Conservation (phyloP, 805 yeast species). For the Sugiyamaella lignohabitans region DNA sequence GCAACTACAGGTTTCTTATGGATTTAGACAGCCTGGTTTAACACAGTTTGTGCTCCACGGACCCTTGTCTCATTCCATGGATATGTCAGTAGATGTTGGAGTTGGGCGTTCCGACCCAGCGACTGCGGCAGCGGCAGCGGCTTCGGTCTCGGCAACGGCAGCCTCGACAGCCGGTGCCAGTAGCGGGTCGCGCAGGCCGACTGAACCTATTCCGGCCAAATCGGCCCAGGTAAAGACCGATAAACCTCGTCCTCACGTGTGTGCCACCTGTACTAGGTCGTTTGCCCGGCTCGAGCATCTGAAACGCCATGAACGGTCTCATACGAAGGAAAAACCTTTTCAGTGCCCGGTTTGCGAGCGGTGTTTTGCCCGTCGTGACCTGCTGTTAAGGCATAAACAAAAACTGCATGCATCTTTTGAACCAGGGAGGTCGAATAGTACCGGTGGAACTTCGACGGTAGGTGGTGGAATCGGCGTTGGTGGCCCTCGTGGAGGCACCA, state of each 20-base stretch:
- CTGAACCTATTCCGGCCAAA: conserved; percentile 78
- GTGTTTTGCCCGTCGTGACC: conserved; percentile 78
- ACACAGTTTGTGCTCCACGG: too few relatives aligned
- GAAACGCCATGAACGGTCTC: conserved; percentile 88
- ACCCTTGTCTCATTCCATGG: not conserved
- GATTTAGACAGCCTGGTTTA: too few relatives aligned
- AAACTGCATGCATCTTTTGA: conserved; percentile 58
- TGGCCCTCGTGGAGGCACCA: not conserved
- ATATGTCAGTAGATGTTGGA: not conserved
- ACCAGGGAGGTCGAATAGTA: not conserved
- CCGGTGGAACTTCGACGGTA: not conserved
- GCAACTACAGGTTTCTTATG: too few relatives aligned
- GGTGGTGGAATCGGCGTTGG: conserved; percentile 1
- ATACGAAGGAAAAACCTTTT: conserved; percentile 93
- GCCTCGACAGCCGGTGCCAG: not conserved
- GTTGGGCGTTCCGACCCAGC: too few relatives aligned
- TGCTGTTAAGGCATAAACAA: conserved; percentile 83
- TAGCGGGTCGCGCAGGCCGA: conserved; percentile 16
- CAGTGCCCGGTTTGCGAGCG: conserved; percentile 96
- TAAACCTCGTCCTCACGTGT: conserved; percentile 89
- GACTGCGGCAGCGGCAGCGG: not conserved
- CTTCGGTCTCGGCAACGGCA: not conserved
- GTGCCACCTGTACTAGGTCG: conserved; percentile 86
- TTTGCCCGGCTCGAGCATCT: conserved; percentile 93
- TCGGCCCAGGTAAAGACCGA: conserved; percentile 80